A percentile compares a stretch with the other conserved stretches of the same genome.
Conservation (phyloP, 371 early-diverging fungal species). For the Choanephora cucurbitarum region DNA sequence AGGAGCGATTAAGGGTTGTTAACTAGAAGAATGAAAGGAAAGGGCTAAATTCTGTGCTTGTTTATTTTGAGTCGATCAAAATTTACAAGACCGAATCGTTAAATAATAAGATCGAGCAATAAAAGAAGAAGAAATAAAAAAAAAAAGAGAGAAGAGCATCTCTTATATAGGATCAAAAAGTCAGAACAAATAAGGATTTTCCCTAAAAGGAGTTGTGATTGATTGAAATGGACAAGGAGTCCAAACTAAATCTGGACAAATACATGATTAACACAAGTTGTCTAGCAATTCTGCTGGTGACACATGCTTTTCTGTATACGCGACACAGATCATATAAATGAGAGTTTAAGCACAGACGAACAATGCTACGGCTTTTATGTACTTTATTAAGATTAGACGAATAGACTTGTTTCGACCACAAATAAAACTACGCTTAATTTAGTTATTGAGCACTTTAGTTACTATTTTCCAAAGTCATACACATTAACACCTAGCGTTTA, state of each 20-base stretch:
- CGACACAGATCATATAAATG: background rate
- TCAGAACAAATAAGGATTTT: background rate
- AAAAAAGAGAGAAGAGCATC: background rate
- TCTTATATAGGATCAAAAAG: slow-evolving; percentile 5
- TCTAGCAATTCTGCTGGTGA: slow-evolving; percentile 2
- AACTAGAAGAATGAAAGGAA: slow-evolving; percentile 9
- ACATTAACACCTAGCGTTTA: background rate
- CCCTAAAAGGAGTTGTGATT: slow-evolving; percentile 19
- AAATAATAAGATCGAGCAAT: background rate
- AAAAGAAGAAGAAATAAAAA: slow-evolving; percentile 4
- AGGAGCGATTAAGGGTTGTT: background rate
- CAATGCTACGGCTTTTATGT: background rate
- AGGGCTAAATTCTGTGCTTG: slow-evolving; percentile 2
- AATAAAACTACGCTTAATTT: background rate
- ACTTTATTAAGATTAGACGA: no score
- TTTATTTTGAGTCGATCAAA: slow-evolving; percentile 1
- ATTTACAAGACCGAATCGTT: slow-evolving; percentile 3
- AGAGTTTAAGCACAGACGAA: slow-evolving; percentile 8
- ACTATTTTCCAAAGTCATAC: background rate
- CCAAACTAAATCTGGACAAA: slow-evolving; percentile 11
- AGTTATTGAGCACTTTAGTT: background rate
- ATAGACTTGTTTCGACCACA: background rate
- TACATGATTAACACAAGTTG: slow-evolving; percentile 2
- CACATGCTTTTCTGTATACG: background rate
- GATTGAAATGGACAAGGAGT: slow-evolving; percentile 3